A percentile compares a stretch with the other conserved stretches of the same genome.
These are phyloP conservation scores for Hirsutella rhossiliensis DNA, from an alignment of 2,329 filamentous ascomycete genomes.

Conservation along the genomic window DNA sequence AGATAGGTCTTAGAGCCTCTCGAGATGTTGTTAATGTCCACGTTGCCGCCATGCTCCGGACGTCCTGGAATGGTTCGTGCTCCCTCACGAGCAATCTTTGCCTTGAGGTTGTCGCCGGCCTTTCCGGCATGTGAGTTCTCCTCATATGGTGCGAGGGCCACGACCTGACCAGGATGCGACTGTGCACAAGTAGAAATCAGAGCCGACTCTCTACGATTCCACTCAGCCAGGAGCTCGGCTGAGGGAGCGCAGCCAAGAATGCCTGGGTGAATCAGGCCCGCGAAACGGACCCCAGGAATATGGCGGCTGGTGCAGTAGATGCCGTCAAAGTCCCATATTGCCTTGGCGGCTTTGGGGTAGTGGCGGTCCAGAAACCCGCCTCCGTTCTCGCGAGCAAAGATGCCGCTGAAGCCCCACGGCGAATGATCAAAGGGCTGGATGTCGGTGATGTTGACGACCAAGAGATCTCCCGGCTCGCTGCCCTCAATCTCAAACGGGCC, in stretches of 20 bases:
- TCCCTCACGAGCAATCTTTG: constrained; percentile 63
- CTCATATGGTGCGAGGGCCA: constrained; percentile 66
- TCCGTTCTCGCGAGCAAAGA: constrained; percentile 71
- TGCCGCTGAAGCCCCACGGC: constrained; percentile 82
- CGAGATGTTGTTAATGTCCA: constrained; percentile 80
- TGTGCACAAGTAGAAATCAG: constrained; percentile 48
- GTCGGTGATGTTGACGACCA: constrained; percentile 84
- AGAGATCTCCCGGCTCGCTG: constrained; percentile 72
- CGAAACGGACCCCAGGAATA: constrained; percentile 76
- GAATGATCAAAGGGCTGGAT: constrained; percentile 78
- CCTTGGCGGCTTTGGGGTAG: constrained; percentile 66
- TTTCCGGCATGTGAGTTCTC: constrained; percentile 61
- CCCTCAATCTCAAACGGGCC: constrained; percentile 81
- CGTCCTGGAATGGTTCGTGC: constrained; percentile 76
- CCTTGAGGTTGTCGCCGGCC: constrained; percentile 43
- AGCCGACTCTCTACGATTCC: constrained; percentile 75
- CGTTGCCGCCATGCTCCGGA: constrained; percentile 82
- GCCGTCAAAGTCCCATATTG: constrained; percentile 46
- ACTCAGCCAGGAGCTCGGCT: constrained; percentile 60
- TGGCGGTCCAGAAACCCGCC: constrained; percentile 82
- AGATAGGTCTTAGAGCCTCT: constrained; percentile 74
- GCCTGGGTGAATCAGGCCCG: constrained; percentile 81
- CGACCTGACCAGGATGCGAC: constrained; percentile 52
- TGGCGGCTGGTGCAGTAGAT: constrained; percentile 71
- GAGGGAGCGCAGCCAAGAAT: constrained; percentile 86